Conservation (phyloP, 441 rosid species). For the Raphanus hybrid region DNA sequence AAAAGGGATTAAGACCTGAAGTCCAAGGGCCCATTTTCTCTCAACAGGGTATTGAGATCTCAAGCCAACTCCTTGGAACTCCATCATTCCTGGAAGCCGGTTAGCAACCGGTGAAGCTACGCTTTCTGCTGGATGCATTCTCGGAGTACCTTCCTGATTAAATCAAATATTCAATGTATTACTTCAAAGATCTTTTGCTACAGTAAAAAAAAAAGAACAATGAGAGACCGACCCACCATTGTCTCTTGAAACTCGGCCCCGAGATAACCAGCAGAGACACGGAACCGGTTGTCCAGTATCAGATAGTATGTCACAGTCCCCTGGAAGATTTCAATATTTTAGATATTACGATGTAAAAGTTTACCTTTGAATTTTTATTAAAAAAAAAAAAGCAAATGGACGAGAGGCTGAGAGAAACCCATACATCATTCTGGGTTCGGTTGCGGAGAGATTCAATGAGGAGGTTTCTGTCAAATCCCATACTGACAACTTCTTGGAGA, state of each 20-base stretch:
- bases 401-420: constrained; percentile 26
- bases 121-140: constrained; percentile 65
- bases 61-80: constrained; percentile 73
- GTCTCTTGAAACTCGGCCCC: constrained; percentile 98
- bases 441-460: constrained; percentile 83
- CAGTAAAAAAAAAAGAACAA: constrained; percentile 4
- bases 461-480: constrained; percentile 82
- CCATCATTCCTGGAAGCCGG: constrained; percentile 70
- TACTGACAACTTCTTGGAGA: constrained; percentile 84
- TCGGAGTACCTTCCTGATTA: constrained; percentile 72
- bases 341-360: neutral
- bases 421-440: constrained; percentile 84
- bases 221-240: constrained; percentile 54
- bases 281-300: constrained; percentile 88
- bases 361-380: constrained; percentile 6
- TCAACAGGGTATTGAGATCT: constrained; percentile 73
- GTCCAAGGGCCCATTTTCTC: constrained; percentile 98
- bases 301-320: constrained; percentile 94
- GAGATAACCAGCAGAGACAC: constrained; percentile 93
- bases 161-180: constrained; percentile 8
- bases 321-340: constrained; percentile 51
- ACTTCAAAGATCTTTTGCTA: constrained; percentile 22
- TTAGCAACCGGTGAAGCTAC: constrained; percentile 60
- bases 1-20: constrained; percentile 61
- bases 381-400: neutral